phyloP scores from a whole-genome alignment of 2,329 filamentous ascomycete species.

The Sarocladium kiliense region DNA sequence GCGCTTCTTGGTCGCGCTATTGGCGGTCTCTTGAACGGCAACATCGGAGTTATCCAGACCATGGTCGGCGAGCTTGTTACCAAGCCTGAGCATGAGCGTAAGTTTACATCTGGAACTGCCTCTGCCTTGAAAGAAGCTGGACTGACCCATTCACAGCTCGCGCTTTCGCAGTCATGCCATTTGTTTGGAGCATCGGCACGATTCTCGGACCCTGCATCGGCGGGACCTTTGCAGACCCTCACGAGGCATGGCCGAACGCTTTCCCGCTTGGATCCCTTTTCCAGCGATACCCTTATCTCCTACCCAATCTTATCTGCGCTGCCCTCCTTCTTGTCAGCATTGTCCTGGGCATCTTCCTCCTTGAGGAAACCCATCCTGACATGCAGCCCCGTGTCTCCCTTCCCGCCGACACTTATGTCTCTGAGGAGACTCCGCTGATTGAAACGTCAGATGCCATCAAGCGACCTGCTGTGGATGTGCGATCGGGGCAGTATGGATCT shows the following conservation, averaged over 20 bases:
- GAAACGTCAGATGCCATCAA: slow-evolving; percentile 70
- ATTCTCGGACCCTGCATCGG: slow-evolving; percentile 87
- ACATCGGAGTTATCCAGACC: slow-evolving; percentile 85
- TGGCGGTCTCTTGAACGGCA: slow-evolving; percentile 83
- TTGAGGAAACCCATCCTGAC: slow-evolving; percentile 87
- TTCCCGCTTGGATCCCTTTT: slow-evolving; percentile 70
- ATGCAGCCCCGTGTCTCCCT: slow-evolving; percentile 54
- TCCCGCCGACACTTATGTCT: slow-evolving; percentile 44
- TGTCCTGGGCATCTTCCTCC: slow-evolving; percentile 69
- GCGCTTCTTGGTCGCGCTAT: slow-evolving; percentile 71
- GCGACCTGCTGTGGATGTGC: slow-evolving; percentile 66
- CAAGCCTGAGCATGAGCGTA: slow-evolving; percentile 80
- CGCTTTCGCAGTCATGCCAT: slow-evolving; percentile 89
- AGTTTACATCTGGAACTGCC: slow-evolving; percentile 28
- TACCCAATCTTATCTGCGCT: slow-evolving; percentile 85
- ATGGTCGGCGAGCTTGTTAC: slow-evolving; percentile 88
- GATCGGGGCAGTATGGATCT: slow-evolving; percentile 75
- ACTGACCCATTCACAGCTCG: slow-evolving; percentile 48
- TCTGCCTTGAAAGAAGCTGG: slow-evolving; percentile 10
- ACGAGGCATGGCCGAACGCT: slow-evolving; percentile 62
- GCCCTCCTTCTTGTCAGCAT: slow-evolving; percentile 73
- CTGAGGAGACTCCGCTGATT: slow-evolving; percentile 69
- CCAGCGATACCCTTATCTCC: slow-evolving; percentile 74
- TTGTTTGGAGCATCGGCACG: slow-evolving; percentile 87
- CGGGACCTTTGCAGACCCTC: slow-evolving; percentile 77